Base-by-base conservation (phyloP, 257 asterid genomes). In the Striga asiatica region DNA sequence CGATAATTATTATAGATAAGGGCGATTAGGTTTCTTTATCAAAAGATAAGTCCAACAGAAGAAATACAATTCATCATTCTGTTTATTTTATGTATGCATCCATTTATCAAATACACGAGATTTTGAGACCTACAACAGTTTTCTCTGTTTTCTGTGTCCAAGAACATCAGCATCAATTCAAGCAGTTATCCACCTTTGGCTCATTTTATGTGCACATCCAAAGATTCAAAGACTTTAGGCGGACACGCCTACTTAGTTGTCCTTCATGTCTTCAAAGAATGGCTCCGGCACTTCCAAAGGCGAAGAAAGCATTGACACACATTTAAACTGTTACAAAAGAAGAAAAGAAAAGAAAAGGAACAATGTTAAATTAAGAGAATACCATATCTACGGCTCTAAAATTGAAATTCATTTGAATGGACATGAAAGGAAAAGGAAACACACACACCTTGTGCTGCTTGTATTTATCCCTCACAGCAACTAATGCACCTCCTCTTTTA, bases 391-490 rank as follows among this genome's bases (percentile, higher is more conserved):
- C 20, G 8, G 35, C 6, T 4, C 13, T 5, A 18, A 6, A 14
- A 54, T 6, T 11, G n/a, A 11, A 19, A 38, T 7, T 8, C 4
- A 13, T 12, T 23, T 12, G 6, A 41, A 41, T 5, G 8, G 17
- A 13, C 17, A 17, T 16, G 35, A 10, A 10, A 29, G 8, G 2
- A 29, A 29, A 29, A 3, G 35, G 5, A 29, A 29, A 41, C 1
- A 6, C 22, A 38, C 19, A 20, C 29, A 89, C 95, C 95, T 77
- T 77, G 52, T 73, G 81, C 11, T 73, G 78, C 55, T 74, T 75
- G 74, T 91, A 91, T 56, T 87, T 91, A 23, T 84, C 89, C 70
- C 89, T 76, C 56, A 84, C 69, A 6, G 82, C 89, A 28, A 66
- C 58, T 64, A 80, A 74, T 8, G 80, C 8, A 29, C 79, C 32